phyloP scores from a whole-genome alignment of 2,329 filamentous ascomycete species.

The Cercospora canescens region DNA sequence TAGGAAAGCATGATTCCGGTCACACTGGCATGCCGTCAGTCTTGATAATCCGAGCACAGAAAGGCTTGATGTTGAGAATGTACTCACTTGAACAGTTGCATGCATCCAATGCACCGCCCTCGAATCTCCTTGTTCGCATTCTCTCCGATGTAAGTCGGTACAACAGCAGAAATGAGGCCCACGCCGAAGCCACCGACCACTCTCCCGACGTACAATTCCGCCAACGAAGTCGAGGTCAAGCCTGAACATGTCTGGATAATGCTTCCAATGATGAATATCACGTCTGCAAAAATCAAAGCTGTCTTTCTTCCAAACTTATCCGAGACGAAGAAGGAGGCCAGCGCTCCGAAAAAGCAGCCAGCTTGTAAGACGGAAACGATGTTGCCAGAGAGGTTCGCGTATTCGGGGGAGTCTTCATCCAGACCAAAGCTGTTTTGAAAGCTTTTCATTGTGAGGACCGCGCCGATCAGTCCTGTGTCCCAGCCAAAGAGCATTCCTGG shows the following conservation, averaged over 20 bases:
- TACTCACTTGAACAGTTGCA: constrained; percentile 34
- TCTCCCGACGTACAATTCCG: constrained; percentile 44
- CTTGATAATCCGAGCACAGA: constrained; percentile 24
- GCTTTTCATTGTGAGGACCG: constrained; percentile 45
- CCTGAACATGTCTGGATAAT: constrained; percentile 43
- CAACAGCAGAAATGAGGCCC: constrained; percentile 44
- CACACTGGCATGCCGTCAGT: constrained; percentile 36
- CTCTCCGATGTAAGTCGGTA: constrained; percentile 48
- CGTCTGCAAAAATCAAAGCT: constrained; percentile 44
- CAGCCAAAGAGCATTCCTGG: constrained; percentile 19
- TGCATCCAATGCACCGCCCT: constrained; percentile 33
- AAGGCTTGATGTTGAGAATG: not conserved
- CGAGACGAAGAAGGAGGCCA: constrained; percentile 44
- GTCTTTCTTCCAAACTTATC: constrained; percentile 44
- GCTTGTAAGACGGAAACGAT: constrained; percentile 48
- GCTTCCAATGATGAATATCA: constrained; percentile 45
- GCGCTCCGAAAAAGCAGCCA: constrained; percentile 48
- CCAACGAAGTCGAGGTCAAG: constrained; percentile 33
- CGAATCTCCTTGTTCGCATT: constrained; percentile 44
- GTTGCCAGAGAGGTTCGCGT: constrained; percentile 44
- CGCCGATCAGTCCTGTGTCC: constrained; percentile 36
- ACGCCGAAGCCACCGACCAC: constrained; percentile 48
- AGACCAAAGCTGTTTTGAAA: constrained; percentile 46
- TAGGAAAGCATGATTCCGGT: constrained; percentile 52
- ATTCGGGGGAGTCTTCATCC: constrained; percentile 34